Percentiles rank a stretch among this genome's conserved stretches.
Evolutionary conservation across 106 monocot species (phyloP).

Genomic region (Chionographis japonica): DNA sequence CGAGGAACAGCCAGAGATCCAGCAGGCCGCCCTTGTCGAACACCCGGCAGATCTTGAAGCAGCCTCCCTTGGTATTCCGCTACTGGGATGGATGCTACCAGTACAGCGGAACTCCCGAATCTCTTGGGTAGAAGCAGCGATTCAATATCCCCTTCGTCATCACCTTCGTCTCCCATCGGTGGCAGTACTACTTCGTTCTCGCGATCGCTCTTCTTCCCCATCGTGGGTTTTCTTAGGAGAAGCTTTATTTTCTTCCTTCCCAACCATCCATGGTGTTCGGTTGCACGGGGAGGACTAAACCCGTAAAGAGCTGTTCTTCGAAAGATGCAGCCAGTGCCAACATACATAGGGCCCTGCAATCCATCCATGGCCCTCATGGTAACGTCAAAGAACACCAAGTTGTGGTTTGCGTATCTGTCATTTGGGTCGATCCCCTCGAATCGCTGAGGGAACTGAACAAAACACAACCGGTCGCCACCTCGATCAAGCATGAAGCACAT

Average conservation of each 20-base stretch:
- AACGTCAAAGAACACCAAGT: slow-evolving; percentile 94
- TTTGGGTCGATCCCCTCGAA: slow-evolving; percentile 92
- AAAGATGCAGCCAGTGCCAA: slow-evolving; percentile 94
- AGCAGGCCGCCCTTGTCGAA: slow-evolving; percentile 52
- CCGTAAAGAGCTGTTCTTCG: slow-evolving; percentile 87
- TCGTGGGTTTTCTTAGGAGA: slow-evolving; percentile 38
- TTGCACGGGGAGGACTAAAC: slow-evolving; percentile 74
- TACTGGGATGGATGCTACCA: slow-evolving; percentile 71
- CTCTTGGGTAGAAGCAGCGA: slow-evolving; percentile 63
- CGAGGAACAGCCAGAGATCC: slow-evolving; percentile 71
- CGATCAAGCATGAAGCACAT: slow-evolving; percentile 99
- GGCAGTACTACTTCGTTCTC: slow-evolving; percentile 28
- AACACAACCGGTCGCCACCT: slow-evolving; percentile 88
- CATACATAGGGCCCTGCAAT: slow-evolving; percentile 96
- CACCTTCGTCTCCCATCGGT: slow-evolving; percentile 16
- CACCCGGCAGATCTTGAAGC: slow-evolving; percentile 71
- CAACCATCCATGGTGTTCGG: slow-evolving; percentile 91
- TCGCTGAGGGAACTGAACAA: slow-evolving; percentile 93
- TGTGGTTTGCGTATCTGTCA: slow-evolving; percentile 96
- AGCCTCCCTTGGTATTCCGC: slow-evolving; percentile 92
- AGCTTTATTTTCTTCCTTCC: slow-evolving; percentile 82
- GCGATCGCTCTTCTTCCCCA: slow-evolving; percentile 72
- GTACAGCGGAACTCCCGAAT: slow-evolving; percentile 58
- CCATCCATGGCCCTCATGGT: slow-evolving; percentile 96
- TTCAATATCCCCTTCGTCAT: slow-evolving; percentile 30